Percentiles rank a stretch among this genome's conserved stretches.
These are phyloP conservation scores for Adansonia madagascariensis DNA, from an alignment of 441 rosid genomes.

Conservation along the genomic window DNA sequence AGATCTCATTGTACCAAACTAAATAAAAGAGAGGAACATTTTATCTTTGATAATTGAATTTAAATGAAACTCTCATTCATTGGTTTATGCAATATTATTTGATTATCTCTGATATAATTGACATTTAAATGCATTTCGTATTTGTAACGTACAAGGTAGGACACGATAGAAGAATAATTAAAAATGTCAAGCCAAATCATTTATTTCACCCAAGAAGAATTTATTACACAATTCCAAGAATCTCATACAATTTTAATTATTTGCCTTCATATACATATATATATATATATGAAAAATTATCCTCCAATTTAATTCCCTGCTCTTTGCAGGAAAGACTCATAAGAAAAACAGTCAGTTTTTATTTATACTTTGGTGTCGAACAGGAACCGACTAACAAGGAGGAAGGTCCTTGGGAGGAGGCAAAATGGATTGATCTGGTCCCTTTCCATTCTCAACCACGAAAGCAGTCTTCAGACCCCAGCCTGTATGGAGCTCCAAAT, in stretches of 20 bases:
- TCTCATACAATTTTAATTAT: constrained; percentile 3
- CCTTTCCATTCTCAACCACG: constrained; percentile 31
- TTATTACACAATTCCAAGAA: constrained; percentile 5
- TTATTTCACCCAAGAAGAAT: not conserved
- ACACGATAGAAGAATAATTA: not conserved
- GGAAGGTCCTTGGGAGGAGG: constrained; percentile 31
- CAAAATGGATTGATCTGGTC: constrained; percentile 24
- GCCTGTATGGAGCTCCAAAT: constrained; percentile 28
- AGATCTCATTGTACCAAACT: not conserved
- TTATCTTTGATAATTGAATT: too few species aligned
- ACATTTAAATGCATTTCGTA: not conserved
- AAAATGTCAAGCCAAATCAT: not conserved
- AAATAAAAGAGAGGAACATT: not conserved
- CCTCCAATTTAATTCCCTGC: not conserved
- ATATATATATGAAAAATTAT: not conserved
- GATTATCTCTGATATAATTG: too few species aligned
- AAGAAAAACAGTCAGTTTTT: not conserved
- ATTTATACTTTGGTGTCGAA: not conserved
- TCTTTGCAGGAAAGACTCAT: constrained; percentile 3
- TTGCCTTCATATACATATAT: not conserved
- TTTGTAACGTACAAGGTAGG: not conserved
- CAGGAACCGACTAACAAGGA: constrained; percentile 17
- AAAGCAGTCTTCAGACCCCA: constrained; percentile 36
- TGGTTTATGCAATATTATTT: too few species aligned
- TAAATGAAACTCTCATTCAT: too few species aligned